Evolutionary conservation across 345 rosid genomes (phyloP).

Genomic region (Aegle marmelos): DNA sequence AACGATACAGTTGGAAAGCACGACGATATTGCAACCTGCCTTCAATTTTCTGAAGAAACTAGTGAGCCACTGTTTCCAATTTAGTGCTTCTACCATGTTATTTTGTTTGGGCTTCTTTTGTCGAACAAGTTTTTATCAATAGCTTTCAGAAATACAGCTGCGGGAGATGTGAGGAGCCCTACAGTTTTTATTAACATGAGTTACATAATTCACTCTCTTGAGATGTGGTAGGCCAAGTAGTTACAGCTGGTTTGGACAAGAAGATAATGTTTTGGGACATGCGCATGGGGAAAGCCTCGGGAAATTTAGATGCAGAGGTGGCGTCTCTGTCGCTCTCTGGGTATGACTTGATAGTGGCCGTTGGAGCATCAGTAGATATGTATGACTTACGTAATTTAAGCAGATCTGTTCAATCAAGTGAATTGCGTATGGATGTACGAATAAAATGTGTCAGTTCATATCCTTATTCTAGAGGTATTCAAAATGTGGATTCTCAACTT

Average conservation of each 20-base stretch:
- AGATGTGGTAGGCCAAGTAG: constrained; percentile 49
- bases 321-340: constrained; percentile 71
- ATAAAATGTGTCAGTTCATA: constrained; percentile 56
- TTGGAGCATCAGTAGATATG: constrained; percentile 49
- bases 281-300: constrained; percentile 32
- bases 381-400: constrained; percentile 71
- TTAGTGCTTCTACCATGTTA: background rate
- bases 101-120: background rate
- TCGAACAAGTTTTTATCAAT: background rate
- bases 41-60: constrained; percentile 55
- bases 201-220: background rate
- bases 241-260: constrained; percentile 81
- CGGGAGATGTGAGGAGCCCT: background rate
- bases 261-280: constrained; percentile 69
- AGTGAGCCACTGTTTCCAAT: constrained; percentile 39
- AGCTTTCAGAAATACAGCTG: background rate
- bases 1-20: constrained; percentile 55
- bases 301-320: constrained; percentile 40
- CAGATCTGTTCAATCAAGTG: constrained; percentile 44
- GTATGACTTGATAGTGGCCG: constrained; percentile 56
- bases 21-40: constrained; percentile 63
- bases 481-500: too few species aligned
- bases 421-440: constrained; percentile 44
- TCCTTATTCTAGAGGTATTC: constrained; percentile 53
- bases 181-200: background rate